phyloP scores from a whole-genome alignment of 169 alveolate genomes.

The Toxoplasma gondii region DNA sequence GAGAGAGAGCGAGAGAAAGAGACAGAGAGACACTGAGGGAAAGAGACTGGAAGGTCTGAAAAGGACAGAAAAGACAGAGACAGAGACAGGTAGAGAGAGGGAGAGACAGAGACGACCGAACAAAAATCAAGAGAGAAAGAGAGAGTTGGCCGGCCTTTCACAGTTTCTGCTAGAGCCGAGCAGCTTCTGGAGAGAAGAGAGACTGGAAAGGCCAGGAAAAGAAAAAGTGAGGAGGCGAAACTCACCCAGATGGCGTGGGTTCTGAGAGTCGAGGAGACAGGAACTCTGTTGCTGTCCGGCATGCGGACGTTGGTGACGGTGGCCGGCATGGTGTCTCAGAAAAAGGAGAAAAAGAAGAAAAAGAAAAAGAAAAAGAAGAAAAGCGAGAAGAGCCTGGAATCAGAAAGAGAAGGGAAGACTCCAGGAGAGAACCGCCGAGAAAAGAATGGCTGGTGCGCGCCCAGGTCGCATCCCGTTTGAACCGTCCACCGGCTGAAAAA shows the following conservation, averaged over 20 bases:
- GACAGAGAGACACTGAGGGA: neutral
- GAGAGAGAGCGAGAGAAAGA: neutral
- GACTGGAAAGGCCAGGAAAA: neutral
- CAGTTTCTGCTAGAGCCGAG: no score
- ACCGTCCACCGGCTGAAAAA: no score
- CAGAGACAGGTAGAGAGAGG: neutral
- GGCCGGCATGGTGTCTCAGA: slow-evolving; percentile 11
- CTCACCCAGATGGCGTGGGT: slow-evolving; percentile 39
- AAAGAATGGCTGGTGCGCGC: no score
- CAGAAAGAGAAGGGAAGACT: neutral
- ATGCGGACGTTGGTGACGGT: neutral
- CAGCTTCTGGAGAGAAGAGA: no score
- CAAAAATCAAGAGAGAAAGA: neutral
- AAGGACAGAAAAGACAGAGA: neutral
- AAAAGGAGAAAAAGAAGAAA: neutral
- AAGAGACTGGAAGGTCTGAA: neutral
- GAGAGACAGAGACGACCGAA: neutral
- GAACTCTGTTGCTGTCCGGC: slow-evolving; percentile 37
- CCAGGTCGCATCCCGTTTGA: no score
- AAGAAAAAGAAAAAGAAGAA: neutral
- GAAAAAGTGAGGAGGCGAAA: neutral
- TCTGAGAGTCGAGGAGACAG: slow-evolving; percentile 21
- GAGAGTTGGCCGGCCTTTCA: no score
- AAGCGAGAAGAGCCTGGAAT: neutral
- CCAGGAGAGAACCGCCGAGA: no score